Evolutionary conservation across 2,329 filamentous ascomycete species (phyloP).

Genomic region (Cadophora malorum): DNA sequence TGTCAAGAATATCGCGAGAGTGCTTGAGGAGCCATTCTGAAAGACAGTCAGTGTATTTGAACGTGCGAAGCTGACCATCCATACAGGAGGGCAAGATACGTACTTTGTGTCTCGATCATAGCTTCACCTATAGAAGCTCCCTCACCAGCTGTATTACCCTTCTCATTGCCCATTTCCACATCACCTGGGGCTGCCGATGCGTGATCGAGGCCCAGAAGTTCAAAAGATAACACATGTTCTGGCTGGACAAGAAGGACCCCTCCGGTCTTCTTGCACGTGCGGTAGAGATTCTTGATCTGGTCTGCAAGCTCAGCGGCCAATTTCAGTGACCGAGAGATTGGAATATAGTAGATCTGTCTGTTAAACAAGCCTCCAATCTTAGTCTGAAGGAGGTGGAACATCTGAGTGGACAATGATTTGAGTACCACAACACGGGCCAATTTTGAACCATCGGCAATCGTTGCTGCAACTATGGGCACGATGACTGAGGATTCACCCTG

Average conservation of each 20-base stretch:
- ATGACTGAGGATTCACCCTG: not conserved
- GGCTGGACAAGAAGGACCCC: not conserved
- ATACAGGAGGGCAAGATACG: not conserved
- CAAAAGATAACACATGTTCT: not conserved
- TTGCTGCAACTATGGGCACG: not conserved
- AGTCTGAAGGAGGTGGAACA: not conserved
- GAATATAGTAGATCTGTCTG: not conserved
- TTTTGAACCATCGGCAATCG: not conserved
- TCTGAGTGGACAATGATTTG: not conserved
- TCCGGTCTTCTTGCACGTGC: not conserved
- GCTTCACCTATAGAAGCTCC: too few species aligned
- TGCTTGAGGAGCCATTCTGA: not conserved
- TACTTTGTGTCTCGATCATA: not conserved
- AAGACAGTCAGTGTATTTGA: not conserved
- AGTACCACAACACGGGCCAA: not conserved
- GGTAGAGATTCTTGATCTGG: not conserved
- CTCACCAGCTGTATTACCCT: too few species aligned
- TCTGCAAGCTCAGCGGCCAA: not conserved
- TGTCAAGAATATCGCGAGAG: not conserved
- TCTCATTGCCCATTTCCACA: not conserved
- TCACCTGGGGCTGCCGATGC: not conserved
- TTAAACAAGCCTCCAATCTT: not conserved
- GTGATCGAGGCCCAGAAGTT: not conserved
- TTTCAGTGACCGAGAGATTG: not conserved
- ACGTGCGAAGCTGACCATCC: too few species aligned